These are phyloP conservation scores for Wickerhamomyces sp. DNA, from an alignment of 1,139 yeast species.

Conservation along the genomic window DNA sequence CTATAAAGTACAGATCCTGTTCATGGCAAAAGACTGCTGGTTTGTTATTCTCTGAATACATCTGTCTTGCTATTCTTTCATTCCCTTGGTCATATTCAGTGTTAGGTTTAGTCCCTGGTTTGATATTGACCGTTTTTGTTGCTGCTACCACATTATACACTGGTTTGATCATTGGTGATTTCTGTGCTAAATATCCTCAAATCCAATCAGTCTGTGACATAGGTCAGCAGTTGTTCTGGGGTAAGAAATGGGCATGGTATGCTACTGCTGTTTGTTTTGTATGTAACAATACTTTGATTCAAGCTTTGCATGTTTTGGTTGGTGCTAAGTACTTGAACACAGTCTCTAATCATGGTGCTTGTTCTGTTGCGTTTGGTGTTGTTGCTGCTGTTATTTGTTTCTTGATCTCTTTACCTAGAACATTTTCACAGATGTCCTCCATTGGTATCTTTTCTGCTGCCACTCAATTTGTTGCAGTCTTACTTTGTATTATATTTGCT, in stretches of 20 bases:
- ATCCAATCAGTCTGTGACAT: conserved; percentile 52
- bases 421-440: conserved; percentile 45
- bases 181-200: conserved; percentile 49
- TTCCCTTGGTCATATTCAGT: conserved; percentile 64
- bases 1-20: conserved; percentile 46
- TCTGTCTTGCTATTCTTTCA: conserved; percentile 57
- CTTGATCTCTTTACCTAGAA: conserved; percentile 49
- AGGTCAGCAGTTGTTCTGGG: conserved; percentile 53
- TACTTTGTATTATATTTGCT: conserved; percentile 49
- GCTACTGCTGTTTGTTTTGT: conserved; percentile 51
- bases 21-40: conserved; percentile 59
- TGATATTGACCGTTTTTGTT: conserved; percentile 48
- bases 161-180: conserved; percentile 48
- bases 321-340: conserved; percentile 60
- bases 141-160: conserved; percentile 50
- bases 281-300: conserved; percentile 51
- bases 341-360: conserved; percentile 43
- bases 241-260: conserved; percentile 49
- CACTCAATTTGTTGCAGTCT: conserved; percentile 53
- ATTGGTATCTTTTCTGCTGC: conserved; percentile 49
- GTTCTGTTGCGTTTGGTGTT: conserved; percentile 48
- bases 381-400: conserved; percentile 44
- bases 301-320: conserved; percentile 52
- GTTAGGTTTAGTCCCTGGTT: conserved; percentile 53
- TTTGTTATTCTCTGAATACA: conserved; percentile 53